A percentile compares a stretch with the other conserved stretches of the same genome.
phyloP scores from a whole-genome alignment of 192 early-diverging fungal genomes.

The Backusella liffmaniae region DNA sequence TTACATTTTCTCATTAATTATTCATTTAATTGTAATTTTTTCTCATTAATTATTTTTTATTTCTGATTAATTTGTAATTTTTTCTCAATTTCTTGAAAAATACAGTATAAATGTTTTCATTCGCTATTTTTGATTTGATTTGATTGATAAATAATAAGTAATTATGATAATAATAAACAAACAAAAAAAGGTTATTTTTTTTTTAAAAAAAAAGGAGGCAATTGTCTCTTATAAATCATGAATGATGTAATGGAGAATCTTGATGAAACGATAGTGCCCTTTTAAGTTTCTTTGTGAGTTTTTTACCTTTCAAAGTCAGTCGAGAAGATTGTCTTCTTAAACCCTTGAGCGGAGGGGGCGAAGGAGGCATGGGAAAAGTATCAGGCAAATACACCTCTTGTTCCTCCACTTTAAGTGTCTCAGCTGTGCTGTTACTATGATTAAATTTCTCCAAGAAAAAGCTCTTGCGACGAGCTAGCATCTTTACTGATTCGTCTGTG shows the following conservation, averaged over 20 bases:
- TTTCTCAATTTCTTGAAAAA: too few species aligned
- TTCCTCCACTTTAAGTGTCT: not conserved
- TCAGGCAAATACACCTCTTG: not conserved
- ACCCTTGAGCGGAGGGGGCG: not conserved
- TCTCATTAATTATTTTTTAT: too few species aligned
- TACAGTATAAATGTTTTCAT: not conserved
- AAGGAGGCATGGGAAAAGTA: not conserved
- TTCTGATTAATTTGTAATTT: too few species aligned
- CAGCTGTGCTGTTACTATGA: not conserved
- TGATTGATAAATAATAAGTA: not conserved
- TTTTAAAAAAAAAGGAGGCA: not conserved
- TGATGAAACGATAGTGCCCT: constrained; percentile 6
- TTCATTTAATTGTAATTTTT: too few species aligned
- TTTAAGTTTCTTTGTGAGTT: not conserved
- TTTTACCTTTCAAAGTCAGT: constrained; percentile 6
- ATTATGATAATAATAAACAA: not conserved
- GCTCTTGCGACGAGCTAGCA: not conserved
- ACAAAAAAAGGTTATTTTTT: not conserved
- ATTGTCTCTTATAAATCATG: not conserved
- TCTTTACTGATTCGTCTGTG: constrained; percentile 3
- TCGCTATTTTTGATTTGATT: not conserved
- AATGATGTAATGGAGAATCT: not conserved
- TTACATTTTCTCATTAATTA: too few species aligned
- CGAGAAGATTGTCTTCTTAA: constrained; percentile 13
- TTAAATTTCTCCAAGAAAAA: constrained; percentile 1